phyloP scores from a whole-genome alignment of 2,329 filamentous ascomycete species.

The Alternaria viburni region DNA sequence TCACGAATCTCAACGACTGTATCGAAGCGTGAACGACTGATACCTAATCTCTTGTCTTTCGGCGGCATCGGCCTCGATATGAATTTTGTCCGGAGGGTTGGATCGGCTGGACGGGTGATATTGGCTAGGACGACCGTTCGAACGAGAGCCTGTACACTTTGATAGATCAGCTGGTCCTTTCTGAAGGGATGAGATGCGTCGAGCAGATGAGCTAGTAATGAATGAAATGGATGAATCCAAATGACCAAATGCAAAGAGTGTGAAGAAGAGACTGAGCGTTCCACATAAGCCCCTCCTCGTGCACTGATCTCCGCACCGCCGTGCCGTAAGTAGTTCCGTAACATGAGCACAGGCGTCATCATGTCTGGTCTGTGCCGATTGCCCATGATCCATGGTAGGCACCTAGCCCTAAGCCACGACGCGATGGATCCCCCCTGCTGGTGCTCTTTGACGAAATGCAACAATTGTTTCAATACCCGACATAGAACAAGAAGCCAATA shows the following conservation, averaged over 20 bases:
- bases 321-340: constrained; percentile 36
- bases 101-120: constrained; percentile 9
- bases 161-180: constrained; percentile 21
- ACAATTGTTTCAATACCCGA: background rate
- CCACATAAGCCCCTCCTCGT: constrained; percentile 24
- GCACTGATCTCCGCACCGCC: constrained; percentile 26
- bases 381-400: constrained; percentile 21
- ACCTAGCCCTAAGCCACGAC: constrained; percentile 13
- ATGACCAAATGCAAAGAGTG: constrained; percentile 13
- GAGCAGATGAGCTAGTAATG: constrained; percentile 28
- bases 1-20: constrained; percentile 28
- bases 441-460: background rate
- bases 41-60: constrained; percentile 25
- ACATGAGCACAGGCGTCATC: constrained; percentile 34
- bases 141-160: constrained; percentile 11
- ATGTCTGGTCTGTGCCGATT: constrained; percentile 22
- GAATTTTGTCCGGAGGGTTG: constrained; percentile 5
- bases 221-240: constrained; percentile 22
- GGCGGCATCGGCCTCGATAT: constrained; percentile 23
- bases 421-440: background rate
- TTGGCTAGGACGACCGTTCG: constrained; percentile 1
- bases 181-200: constrained; percentile 11
- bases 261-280: constrained; percentile 24
- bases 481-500: background rate
- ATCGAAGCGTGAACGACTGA: constrained; percentile 29